A percentile compares a stretch with the other conserved stretches of the same genome.
Conservation (phyloP, 208 protist species). For the Acanthamoeba culbertsoni region DNA sequence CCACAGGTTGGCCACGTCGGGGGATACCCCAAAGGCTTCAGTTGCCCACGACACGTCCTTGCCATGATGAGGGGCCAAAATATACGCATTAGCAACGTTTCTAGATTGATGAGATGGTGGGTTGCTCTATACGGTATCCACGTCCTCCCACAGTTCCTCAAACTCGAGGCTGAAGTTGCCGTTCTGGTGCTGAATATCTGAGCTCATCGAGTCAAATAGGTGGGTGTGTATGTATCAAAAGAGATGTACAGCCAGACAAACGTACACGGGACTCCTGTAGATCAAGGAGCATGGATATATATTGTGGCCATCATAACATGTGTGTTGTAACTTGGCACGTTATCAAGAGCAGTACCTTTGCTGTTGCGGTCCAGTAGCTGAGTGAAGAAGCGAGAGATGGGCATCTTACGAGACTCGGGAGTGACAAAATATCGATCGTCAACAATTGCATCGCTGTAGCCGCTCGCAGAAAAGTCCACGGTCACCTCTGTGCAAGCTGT, state of each 20-base stretch:
- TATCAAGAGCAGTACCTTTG: too few species aligned
- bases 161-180: conserved; percentile 67
- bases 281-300: neutral
- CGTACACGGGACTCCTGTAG: neutral
- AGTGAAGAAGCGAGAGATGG: conserved; percentile 62
- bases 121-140: conserved; percentile 6
- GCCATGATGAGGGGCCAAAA: neutral
- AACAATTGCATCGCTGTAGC: conserved; percentile 66
- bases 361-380: neutral
- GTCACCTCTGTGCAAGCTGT: conserved; percentile 38
- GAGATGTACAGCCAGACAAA: neutral
- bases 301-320: neutral
- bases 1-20: conserved; percentile 77
- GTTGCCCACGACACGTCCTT: conserved; percentile 54
- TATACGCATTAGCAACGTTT: neutral
- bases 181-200: conserved; percentile 59
- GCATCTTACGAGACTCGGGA: conserved; percentile 63
- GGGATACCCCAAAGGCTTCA: neutral
- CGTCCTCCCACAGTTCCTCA: conserved; percentile 60
- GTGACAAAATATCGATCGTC: conserved; percentile 64
- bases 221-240: neutral
- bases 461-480: conserved; percentile 59
- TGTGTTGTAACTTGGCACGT: too few species aligned
- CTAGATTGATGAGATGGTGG: conserved; percentile 14
- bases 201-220: neutral